phyloP scores from a whole-genome alignment of 768 basidiomycete genomes.

The Leccinum aurantiacum region DNA sequence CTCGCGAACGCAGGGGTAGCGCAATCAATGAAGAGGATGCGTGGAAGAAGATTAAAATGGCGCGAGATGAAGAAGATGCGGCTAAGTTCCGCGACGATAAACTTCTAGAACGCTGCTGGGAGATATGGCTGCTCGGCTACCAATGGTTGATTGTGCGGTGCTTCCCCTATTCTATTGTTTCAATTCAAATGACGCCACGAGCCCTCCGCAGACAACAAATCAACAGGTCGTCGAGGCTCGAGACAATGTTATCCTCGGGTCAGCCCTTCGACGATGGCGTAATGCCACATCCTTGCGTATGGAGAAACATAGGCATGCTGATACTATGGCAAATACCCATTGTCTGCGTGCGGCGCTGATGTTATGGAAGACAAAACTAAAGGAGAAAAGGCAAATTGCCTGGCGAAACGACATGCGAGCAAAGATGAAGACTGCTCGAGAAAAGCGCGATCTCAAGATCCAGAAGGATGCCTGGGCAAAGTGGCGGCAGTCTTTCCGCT shows the following conservation, averaged over 20 bases:
- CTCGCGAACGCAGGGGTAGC: conserved; percentile 45
- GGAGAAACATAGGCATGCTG: conserved; percentile 44
- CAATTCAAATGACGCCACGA: conserved; percentile 14
- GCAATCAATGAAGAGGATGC: conserved; percentile 70
- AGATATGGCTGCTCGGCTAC: conserved; percentile 70
- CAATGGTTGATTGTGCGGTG: conserved; percentile 71
- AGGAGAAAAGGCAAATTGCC: conserved; percentile 52
- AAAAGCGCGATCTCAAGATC: conserved; percentile 53
- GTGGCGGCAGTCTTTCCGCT: conserved; percentile 63
- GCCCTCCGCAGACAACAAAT: conserved; percentile 57
- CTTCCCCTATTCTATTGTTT: conserved; percentile 12
- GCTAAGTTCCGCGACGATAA: conserved; percentile 63
- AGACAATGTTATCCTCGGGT: conserved; percentile 60
- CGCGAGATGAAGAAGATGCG: conserved; percentile 69
- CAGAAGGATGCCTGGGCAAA: conserved; percentile 59
- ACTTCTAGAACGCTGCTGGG: conserved; percentile 69
- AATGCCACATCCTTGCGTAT: conserved; percentile 36
- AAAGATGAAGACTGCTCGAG: conserved; percentile 63
- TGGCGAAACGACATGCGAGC: conserved; percentile 72
- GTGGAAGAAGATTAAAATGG: conserved; percentile 74
- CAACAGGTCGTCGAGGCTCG: conserved; percentile 69
- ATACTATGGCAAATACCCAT: conserved; percentile 44
- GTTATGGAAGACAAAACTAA: conserved; percentile 55
- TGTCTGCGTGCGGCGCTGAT: conserved; percentile 42
- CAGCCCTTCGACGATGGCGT: conserved; percentile 63